Percentiles rank a stretch among this genome's conserved stretches.
These are phyloP conservation scores for Phialemoniopsis sp. DNA, from an alignment of 2,329 filamentous ascomycete species.

Conservation along the genomic window DNA sequence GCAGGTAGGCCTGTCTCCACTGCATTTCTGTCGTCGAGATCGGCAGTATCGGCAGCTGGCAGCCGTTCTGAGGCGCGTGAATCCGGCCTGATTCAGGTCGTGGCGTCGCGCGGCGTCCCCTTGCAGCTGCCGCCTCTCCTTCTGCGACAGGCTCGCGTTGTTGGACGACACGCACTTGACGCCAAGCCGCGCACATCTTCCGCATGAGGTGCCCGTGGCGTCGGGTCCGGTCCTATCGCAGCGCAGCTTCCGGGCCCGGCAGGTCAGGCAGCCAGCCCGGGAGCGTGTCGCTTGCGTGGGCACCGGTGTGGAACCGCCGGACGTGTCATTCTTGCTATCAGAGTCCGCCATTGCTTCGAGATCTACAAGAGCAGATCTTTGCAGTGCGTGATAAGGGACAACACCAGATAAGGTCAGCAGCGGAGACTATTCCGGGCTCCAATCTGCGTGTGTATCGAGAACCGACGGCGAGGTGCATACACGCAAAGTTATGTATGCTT, in stretches of 20 bases:
- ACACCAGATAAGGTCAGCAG: too few species aligned
- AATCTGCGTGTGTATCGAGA: too few species aligned
- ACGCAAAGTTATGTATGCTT: too few species aligned
- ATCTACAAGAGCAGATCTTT: too few species aligned
- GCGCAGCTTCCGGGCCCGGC: conserved; percentile 4
- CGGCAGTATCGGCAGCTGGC: conserved; percentile 3
- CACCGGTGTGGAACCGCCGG: too few species aligned
- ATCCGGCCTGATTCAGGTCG: conserved; percentile 2
- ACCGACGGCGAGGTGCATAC: too few species aligned
- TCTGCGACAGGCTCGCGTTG: background rate
- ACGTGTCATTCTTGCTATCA: too few species aligned
- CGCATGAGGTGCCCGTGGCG: background rate
- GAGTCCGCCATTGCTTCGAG: too few species aligned
- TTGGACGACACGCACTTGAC: background rate
- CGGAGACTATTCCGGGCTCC: too few species aligned
- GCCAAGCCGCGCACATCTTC: conserved; percentile 4
- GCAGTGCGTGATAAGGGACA: too few species aligned
- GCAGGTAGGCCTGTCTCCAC: conserved; percentile 5
- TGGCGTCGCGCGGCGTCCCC: background rate
- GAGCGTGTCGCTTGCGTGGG: too few species aligned
- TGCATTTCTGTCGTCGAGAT: conserved; percentile 8
- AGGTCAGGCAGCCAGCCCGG: conserved; percentile 3
- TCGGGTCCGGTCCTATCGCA: conserved; percentile 1
- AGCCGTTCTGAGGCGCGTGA: background rate
- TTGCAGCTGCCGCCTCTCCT: background rate